Base-by-base conservation (phyloP, 306 rosid genomes). In the Corylus heterophylla region DNA sequence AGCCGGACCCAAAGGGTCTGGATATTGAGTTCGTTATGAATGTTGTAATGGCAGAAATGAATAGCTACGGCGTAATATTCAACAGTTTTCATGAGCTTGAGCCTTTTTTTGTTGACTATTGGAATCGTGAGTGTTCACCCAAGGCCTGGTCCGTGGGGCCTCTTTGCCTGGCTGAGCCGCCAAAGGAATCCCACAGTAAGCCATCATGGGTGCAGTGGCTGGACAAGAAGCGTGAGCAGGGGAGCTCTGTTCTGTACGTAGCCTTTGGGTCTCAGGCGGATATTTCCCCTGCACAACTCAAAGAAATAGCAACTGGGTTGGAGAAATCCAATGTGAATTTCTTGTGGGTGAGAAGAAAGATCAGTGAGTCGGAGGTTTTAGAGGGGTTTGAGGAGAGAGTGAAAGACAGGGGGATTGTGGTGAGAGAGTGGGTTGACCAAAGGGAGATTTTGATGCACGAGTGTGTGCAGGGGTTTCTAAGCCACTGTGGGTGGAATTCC, bases 401-500 rank as follows among this genome's bases (percentile, higher is more conserved):
- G 54, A 81, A 13, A 17, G 69, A 73, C 10, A 42, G 45, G 74
- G 93, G 91, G 8, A 82, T 86, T 0, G 75, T 88, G 35, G 90
- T 82, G 20, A 88, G 84, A 45, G 85, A 86, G 22, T 87, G 93
- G 91, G 89, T 86, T 29, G 85, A 86, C 3, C 91, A 89, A 51
- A 75, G 69, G 47, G 83, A 71, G 54, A 83, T 89, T n/a, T 54
- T 89, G 20, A 78, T 10, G 51, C 91, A 88, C 10, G 76, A 76
- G n/a, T 74, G 85, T 2, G 90, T 87, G 13, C 42, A 80, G 22
- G 89, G 93, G 17, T 89, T 89, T 74, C 8, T 89, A 18, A 87
- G 93, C 5, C 90, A 87, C 25, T 89, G 90, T 22, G 91, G 91
- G 37, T 89, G 91, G 91, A 89, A 89, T 71, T 84, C 91, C 7